These are phyloP conservation scores for Nothopassalora personata DNA, from an alignment of 2,329 filamentous ascomycete species.

Conservation along the genomic window DNA sequence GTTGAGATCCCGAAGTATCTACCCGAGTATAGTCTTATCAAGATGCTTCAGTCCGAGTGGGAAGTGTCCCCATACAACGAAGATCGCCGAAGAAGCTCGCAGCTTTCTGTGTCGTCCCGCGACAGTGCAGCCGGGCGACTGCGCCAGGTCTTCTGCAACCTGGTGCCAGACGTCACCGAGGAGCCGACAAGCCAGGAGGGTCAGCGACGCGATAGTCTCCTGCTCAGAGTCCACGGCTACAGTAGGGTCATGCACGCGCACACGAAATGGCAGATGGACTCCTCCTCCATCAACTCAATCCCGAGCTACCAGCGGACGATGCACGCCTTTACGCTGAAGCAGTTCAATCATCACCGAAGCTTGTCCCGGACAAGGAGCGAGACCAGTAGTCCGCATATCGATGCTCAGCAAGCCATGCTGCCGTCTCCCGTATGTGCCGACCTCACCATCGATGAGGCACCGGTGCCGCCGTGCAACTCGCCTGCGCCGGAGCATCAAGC, in stretches of 20 bases:
- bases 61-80: background rate
- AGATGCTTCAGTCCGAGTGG: background rate
- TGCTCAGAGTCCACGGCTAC: conserved; percentile 16
- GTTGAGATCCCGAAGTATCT: background rate
- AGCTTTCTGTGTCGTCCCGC: background rate
- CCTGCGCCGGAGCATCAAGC: conserved; percentile 8
- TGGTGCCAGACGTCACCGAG: background rate
- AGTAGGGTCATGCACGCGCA: conserved; percentile 22
- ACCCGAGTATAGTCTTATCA: background rate
- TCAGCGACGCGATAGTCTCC: background rate
- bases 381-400: conserved; percentile 11
- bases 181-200: background rate
- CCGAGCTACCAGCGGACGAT: conserved; percentile 24
- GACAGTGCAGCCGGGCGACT: background rate
- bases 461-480: conserved; percentile 19
- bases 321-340: conserved; percentile 25
- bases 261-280: conserved; percentile 18
- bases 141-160: conserved; percentile 1
- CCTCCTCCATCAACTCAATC: conserved; percentile 8
- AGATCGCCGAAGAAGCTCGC: background rate
- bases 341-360: conserved; percentile 17
- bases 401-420: conserved; percentile 5
- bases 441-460: conserved; percentile 19
- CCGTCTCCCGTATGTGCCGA: conserved; percentile 9
- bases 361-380: conserved; percentile 7